Base-by-base conservation (phyloP, 23 red algal species). In the Gracilaria vermiculophylla region DNA sequence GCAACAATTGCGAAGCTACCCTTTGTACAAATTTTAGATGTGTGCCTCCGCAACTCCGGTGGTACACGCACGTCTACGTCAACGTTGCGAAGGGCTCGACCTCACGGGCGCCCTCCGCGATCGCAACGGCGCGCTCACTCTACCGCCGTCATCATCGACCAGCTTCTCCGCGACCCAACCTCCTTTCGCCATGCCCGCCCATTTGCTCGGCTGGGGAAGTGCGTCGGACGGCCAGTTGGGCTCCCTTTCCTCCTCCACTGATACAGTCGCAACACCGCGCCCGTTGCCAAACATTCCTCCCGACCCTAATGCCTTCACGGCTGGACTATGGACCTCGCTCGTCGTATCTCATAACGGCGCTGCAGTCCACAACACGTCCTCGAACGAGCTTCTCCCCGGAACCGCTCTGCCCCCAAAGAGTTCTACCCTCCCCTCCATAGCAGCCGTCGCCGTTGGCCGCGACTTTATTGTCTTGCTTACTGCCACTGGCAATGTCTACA, bases 401-500 rank as follows among this genome's bases (percentile, higher is more conserved):
- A 88, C 84, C 5, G 48, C 66, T 25, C 9, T 70, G 0, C 69
- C 84, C 14, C 72, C 84, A 2, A 19, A 77, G 20, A 24, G 24
- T 23, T 65, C 69, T 29, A 52, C 84, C 39, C 23, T 91, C 10
- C 87, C 87, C 41, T 57, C 62, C 17, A 57, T 91, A 17, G 41
- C 87, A 19, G 58, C 57, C 77, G 92, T 76, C 48, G 81, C 92
- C 53, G 78, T 75, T 27, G 92, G 92, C 6, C 82, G 76, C 58
- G 75, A 88, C 33, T 88, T 89, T 64, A 78, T 83, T 14, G 71
- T 94, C 9, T 29, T 88, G 21, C 61, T 94, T 16, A 82, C 92
- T 7, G 74, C 84, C 28, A 66, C 50, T 47, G 88, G 87, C 34
- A 45, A 62, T 53, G 44, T 91, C 13, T 81, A 58, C 40, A 71